A percentile compares a stretch with the other conserved stretches of the same genome.
phyloP scores from a whole-genome alignment of 352 stramenopile species.

The Blastocystis sp. region DNA sequence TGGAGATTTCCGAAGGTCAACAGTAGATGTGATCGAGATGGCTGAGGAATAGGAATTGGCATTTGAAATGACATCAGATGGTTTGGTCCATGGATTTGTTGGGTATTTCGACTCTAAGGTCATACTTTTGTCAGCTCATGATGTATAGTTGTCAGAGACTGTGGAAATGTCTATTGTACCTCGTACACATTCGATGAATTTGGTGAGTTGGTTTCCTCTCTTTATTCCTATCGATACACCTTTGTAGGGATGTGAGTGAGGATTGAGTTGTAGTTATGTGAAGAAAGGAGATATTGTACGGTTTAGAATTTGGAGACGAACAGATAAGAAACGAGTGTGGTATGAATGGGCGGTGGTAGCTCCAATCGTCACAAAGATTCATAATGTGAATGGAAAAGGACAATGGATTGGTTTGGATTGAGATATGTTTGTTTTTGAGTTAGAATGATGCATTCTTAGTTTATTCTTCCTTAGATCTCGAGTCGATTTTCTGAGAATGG shows the following conservation, averaged over 20 bases:
- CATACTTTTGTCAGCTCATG: neutral
- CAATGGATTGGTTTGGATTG: constrained; percentile 55
- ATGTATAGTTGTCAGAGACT: constrained; percentile 78
- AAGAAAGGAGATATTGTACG: constrained; percentile 73
- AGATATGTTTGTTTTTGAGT: neutral
- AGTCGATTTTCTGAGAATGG: neutral
- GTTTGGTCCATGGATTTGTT: constrained; percentile 84
- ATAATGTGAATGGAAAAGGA: constrained; percentile 84
- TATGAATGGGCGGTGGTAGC: constrained; percentile 87
- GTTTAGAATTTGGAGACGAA: constrained; percentile 84
- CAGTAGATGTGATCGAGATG: neutral
- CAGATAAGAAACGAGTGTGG: constrained; percentile 81
- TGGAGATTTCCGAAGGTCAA: constrained; percentile 38
- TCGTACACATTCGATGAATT: constrained; percentile 83
- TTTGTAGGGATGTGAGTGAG: constrained; percentile 63
- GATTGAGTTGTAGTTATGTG: constrained; percentile 67
- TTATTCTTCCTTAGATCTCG: neutral
- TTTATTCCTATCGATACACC: constrained; percentile 89
- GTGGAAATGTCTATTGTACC: constrained; percentile 87
- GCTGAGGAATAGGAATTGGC: constrained; percentile 60
- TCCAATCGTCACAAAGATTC: constrained; percentile 75
- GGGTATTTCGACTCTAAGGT: constrained; percentile 67
- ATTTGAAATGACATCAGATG: constrained; percentile 64
- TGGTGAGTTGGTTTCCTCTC: constrained; percentile 98
- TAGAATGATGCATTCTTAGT: neutral